Percentiles rank a stretch among this genome's conserved stretches.
Evolutionary conservation across 129 eudicot genomes (phyloP).

Genomic region (Mikania micrantha): DNA sequence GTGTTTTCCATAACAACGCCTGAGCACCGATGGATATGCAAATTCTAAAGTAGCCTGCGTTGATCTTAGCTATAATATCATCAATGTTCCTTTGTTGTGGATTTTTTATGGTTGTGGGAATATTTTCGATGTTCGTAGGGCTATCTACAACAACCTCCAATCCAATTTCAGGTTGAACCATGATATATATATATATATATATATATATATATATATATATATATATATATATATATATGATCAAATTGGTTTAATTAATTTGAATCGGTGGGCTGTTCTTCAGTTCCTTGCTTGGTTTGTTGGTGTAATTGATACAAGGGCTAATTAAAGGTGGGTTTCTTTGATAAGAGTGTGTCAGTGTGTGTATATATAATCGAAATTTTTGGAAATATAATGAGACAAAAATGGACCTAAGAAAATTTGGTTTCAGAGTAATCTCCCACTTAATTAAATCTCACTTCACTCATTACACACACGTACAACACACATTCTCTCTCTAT

Average conservation of each 20-base stretch:
- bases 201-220: no score
- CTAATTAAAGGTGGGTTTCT: not conserved
- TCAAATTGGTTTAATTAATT: no score
- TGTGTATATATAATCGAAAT: conserved; percentile 14
- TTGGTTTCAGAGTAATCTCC: conserved; percentile 22
- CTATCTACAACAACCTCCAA: conserved; percentile 24
- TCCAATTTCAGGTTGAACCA: conserved; percentile 31
- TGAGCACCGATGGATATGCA: conserved; percentile 54
- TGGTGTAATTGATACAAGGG: not conserved
- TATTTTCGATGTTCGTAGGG: conserved; percentile 14
- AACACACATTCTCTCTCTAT: no score
- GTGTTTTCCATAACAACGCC: conserved; percentile 54
- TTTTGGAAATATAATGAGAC: conserved; percentile 20
- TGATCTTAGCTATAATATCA: conserved; percentile 24
- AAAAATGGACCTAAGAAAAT: conserved; percentile 30
- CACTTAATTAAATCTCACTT: conserved; percentile 7
- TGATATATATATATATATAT: no score
- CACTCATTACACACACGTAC: not conserved
- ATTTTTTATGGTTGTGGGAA: no score
- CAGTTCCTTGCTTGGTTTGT: no score
- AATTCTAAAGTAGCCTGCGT: conserved; percentile 65
- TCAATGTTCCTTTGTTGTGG: no score
- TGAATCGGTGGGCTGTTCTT: no score
- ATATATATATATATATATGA: no score
- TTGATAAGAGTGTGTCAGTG: not conserved